Evolutionary conservation across 176 grass and related monocot species (phyloP), one percentile per base, ranked within the genome.

Genomic region (Zizania latifolia): DNA sequence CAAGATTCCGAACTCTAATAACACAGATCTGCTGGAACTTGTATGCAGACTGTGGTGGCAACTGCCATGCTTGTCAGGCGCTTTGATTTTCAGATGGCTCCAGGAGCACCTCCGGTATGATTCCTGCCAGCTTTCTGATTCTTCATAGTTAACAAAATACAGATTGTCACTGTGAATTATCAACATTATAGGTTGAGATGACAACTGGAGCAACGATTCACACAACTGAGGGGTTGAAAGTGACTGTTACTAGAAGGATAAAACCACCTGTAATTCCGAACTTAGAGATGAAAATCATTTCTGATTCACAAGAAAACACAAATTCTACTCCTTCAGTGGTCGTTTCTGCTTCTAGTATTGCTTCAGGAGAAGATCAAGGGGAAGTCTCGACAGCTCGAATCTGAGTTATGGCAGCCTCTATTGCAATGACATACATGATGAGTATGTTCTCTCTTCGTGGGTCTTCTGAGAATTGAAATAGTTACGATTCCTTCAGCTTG

Each of bases 151-250:
- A 19, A 72, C 57, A 78, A 31, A 35, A 38, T 13, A 70, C 31
- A 17, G 38, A 22, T 31, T 23, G 36, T 32, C 13, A 53, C 23
- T 63, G 24, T 34, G 58, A 58, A 68, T 76, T 35, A 51, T 23
- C 16, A 50, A 76, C 28, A 19, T 62, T 22, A 75, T 79, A 98
- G 95, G 95, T 98, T 27, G 95, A 84, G 70, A 98, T 98, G 91
- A 98, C 91, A 39, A 98, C 95, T 48, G 95, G 95, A 53, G 91
- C 91, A 55, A 98, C 91, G 2, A 98, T 98, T 78, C 95, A 94
- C 67, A 98, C 95, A 45, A 98, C 95, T 5, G 63, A 84, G 56
- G 95, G 95, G 8, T 84, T 98, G 76, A 89, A 89, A 11, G 92
- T 98, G 91, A 98, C 91, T 24, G 91, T 98, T 80, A 98, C 95